phyloP scores from a whole-genome alignment of 768 basidiomycete species.

The Agrocybe chaxingu region DNA sequence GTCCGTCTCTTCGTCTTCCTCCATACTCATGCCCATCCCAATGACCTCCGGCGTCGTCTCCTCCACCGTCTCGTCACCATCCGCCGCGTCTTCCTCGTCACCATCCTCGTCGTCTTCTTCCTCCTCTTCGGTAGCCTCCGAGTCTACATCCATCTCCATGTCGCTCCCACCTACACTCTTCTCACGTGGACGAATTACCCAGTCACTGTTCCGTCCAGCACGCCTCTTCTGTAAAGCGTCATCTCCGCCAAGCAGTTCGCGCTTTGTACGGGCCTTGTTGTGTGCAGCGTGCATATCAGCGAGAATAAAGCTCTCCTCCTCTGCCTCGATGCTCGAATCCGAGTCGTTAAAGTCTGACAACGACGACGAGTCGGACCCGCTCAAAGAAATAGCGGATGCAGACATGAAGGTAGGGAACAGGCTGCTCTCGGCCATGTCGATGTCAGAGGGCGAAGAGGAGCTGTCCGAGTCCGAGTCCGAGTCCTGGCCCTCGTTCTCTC shows the following conservation, averaged over 20 bases:
- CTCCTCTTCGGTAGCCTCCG: conserved; percentile 57
- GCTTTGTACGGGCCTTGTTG: conserved; percentile 51
- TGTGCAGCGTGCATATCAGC: conserved; percentile 31
- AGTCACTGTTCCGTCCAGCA: conserved; percentile 39
- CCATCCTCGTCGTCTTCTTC: conserved; percentile 42
- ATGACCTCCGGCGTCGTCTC: conserved; percentile 13
- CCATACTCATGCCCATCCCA: conserved; percentile 20
- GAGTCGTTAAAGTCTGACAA: conserved; percentile 43
- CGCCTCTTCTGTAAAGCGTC: conserved; percentile 23
- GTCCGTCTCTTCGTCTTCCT: conserved; percentile 20
- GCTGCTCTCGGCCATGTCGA: conserved; percentile 30
- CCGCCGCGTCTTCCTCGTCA: conserved; percentile 41
- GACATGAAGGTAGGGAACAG: conserved; percentile 69
- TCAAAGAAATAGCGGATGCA: conserved; percentile 55
- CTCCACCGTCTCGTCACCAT: conserved; percentile 16
- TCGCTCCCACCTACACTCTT: conserved; percentile 66
- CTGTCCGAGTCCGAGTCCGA: conserved; percentile 9
- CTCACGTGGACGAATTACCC: conserved; percentile 70
- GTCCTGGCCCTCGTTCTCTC: neutral
- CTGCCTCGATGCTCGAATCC: conserved; percentile 56
- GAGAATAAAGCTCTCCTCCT: conserved; percentile 60
- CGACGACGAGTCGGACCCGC: conserved; percentile 41
- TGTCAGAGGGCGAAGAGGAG: conserved; percentile 35
- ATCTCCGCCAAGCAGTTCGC: conserved; percentile 56
- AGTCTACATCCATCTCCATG: conserved; percentile 62